phyloP scores from a whole-genome alignment of 202 grass and related monocot genomes.

The Panicum virgatum region DNA sequence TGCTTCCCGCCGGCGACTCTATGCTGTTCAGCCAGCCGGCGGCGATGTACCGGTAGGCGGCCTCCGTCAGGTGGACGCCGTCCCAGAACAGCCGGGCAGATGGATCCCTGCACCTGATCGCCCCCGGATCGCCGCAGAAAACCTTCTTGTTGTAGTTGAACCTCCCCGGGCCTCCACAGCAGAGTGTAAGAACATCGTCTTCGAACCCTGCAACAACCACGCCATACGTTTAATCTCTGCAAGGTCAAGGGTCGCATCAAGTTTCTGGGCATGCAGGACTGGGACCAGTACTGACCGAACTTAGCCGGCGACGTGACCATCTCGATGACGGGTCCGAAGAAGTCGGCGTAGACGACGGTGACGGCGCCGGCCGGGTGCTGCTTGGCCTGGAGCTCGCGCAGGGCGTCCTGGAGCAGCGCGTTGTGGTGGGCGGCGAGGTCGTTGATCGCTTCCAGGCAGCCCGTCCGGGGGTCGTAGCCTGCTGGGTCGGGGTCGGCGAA shows the following conservation, averaged over 20 bases:
- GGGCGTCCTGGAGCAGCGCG: conserved; percentile 32
- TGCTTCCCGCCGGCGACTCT: neutral
- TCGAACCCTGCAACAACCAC: conserved; percentile 41
- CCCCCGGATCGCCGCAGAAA: conserved; percentile 37
- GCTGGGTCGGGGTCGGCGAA: conserved; percentile 20
- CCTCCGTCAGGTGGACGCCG: conserved; percentile 58
- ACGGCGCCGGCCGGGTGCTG: neutral
- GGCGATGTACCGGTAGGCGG: conserved; percentile 47
- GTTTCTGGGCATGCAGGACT: neutral
- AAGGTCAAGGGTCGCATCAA: neutral
- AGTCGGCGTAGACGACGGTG: conserved; percentile 51
- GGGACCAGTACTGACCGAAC: conserved; percentile 17
- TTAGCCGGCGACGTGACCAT: conserved; percentile 39
- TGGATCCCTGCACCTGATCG: conserved; percentile 31
- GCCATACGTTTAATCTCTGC: neutral
- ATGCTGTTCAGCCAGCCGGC: conserved; percentile 40
- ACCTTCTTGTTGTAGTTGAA: neutral
- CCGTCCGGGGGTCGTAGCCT: conserved; percentile 40
- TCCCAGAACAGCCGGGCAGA: conserved; percentile 58
- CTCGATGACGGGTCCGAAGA: conserved; percentile 43
- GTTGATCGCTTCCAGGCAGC: conserved; percentile 54
- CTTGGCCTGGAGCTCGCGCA: conserved; percentile 38
- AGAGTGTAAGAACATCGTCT: conserved; percentile 37
- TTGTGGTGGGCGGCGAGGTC: conserved; percentile 48
- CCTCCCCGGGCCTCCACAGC: conserved; percentile 56